Evolutionary conservation across 176 grass and related monocot genomes (phyloP).

Genomic region (Tillandsia fasciculata): DNA sequence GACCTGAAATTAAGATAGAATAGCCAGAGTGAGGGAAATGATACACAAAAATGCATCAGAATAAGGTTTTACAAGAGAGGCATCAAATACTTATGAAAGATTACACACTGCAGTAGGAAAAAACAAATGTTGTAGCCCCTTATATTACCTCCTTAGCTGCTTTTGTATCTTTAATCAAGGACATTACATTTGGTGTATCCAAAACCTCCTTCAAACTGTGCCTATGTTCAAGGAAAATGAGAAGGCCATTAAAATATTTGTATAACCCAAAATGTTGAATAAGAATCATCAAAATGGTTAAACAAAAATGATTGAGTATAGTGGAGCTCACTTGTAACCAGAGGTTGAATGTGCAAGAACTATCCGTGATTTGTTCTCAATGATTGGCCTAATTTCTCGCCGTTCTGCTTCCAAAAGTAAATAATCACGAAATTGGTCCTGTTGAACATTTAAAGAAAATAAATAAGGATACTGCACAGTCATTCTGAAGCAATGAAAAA

Average conservation of each 20-base stretch:
- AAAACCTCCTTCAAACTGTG: slow-evolving; percentile 99
- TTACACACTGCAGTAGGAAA: background rate
- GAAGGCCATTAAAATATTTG: slow-evolving; percentile 5
- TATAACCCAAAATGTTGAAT: slow-evolving; percentile 3
- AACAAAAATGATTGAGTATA: background rate
- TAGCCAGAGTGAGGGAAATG: slow-evolving; percentile 8
- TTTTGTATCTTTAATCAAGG: slow-evolving; percentile 98
- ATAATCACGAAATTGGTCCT: slow-evolving; percentile 97
- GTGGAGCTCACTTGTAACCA: slow-evolving; percentile 83
- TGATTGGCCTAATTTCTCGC: slow-evolving; percentile 61
- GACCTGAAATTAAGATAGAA: slow-evolving; percentile 43
- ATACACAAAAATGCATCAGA: background rate
- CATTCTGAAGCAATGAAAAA: background rate
- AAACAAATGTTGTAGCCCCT: background rate
- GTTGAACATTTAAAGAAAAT: slow-evolving; percentile 25
- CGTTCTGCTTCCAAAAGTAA: slow-evolving; percentile 89
- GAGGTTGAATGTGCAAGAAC: slow-evolving; percentile 91
- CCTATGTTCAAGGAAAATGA: slow-evolving; percentile 18
- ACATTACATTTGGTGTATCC: slow-evolving; percentile 74
- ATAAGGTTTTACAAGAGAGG: background rate
- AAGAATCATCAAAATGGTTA: background rate
- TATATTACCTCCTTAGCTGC: slow-evolving; percentile 77
- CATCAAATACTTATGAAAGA: background rate
- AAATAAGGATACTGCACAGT: background rate
- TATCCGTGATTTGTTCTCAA: slow-evolving; percentile 86